These are phyloP conservation scores for Penicillium corylophilum DNA, from an alignment of 2,329 filamentous ascomycete genomes.

Conservation along the genomic window DNA sequence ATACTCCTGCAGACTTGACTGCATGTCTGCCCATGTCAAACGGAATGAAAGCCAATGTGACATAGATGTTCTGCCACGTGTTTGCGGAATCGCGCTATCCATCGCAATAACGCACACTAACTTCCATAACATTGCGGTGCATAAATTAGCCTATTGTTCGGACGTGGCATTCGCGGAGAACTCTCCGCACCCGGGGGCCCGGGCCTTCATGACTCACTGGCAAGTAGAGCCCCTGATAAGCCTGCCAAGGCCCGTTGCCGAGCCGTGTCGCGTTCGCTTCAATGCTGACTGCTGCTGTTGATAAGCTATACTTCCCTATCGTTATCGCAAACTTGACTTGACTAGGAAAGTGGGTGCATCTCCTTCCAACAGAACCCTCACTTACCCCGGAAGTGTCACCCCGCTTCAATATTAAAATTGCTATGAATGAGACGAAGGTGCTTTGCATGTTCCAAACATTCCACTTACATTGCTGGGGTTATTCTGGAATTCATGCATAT, in stretches of 20 bases:
- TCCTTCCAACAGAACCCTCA: background rate
- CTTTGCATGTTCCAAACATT: background rate
- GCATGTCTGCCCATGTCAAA: too few species aligned
- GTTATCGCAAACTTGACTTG: background rate
- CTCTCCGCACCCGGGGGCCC: background rate
- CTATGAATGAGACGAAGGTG: background rate
- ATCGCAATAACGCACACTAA: too few species aligned
- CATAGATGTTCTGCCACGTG: background rate
- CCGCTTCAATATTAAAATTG: background rate
- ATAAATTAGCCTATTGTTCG: background rate
- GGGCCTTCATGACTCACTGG: background rate
- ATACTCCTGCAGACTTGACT: too few species aligned
- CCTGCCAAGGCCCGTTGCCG: background rate
- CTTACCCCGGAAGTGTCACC: background rate
- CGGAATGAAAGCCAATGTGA: background rate
- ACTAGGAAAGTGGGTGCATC: background rate
- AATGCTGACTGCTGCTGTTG: background rate
- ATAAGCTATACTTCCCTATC: constrained; percentile 1
- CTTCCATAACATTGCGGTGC: background rate
- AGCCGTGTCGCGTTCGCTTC: constrained; percentile 1
- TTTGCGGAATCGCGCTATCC: background rate
- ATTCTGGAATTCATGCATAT: background rate
- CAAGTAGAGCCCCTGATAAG: background rate
- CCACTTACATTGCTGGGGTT: background rate
- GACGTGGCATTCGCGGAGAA: background rate